phyloP scores from a whole-genome alignment of 1,139 yeast species.

The Schizosaccharomyces versatilis region DNA sequence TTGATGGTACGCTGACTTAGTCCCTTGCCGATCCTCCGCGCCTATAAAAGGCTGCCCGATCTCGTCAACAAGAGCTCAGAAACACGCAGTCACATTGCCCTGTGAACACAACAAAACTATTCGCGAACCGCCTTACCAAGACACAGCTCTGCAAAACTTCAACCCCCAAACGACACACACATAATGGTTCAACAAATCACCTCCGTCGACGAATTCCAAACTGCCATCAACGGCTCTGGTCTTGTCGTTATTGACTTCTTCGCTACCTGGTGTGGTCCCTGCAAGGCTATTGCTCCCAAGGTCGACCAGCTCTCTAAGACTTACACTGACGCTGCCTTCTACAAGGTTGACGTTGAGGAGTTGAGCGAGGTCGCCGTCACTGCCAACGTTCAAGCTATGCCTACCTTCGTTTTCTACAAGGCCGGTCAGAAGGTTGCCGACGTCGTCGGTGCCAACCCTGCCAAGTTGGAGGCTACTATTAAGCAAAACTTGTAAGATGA shows the following conservation, averaged over 20 bases:
- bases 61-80: no score
- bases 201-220: slow-evolving; percentile 33
- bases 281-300: slow-evolving; percentile 83
- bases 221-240: slow-evolving; percentile 29
- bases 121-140: no score
- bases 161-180: not conserved
- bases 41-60: no score
- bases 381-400: slow-evolving; percentile 67
- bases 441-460: slow-evolving; percentile 52
- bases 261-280: slow-evolving; percentile 95
- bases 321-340: slow-evolving; percentile 40
- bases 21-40: no score
- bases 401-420: slow-evolving; percentile 64
- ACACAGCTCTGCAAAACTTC: no score
- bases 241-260: slow-evolving; percentile 77
- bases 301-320: slow-evolving; percentile 49
- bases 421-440: slow-evolving; percentile 47
- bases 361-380: slow-evolving; percentile 51
- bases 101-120: no score
- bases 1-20: no score
- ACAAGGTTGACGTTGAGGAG: slow-evolving; percentile 72
- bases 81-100: no score
- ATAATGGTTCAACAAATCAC: slow-evolving; percentile 4
- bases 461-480: slow-evolving; percentile 7
- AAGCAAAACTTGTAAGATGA: slow-evolving; percentile 1